These are phyloP conservation scores for Zea luxurians DNA, from an alignment of 176 grass and related monocot genomes.

Conservation along the genomic window DNA sequence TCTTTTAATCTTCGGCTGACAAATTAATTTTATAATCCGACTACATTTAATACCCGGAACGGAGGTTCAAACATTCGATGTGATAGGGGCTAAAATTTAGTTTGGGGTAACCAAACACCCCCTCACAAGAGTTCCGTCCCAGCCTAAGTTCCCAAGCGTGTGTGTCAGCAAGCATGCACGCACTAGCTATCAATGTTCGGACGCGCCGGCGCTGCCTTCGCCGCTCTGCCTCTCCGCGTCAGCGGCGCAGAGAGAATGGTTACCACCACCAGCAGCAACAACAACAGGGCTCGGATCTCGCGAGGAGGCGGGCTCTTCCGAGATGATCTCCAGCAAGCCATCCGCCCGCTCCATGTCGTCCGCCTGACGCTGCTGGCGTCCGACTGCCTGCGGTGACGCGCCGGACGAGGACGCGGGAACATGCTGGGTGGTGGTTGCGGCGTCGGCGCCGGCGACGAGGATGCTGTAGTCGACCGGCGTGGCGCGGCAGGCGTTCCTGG, in stretches of 20 bases:
- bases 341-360: background rate
- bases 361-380: background rate
- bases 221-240: conserved; percentile 19
- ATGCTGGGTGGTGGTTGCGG: background rate
- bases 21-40: too few species aligned
- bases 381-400: background rate
- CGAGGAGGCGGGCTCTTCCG: conserved; percentile 20
- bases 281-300: background rate
- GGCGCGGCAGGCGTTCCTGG: background rate
- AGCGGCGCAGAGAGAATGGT: background rate
- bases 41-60: too few species aligned
- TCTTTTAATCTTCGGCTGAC: too few species aligned
- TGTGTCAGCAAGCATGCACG: background rate
- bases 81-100: too few species aligned
- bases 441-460: background rate
- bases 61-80: too few species aligned
- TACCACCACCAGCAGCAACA: background rate
- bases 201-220: conserved; percentile 7
- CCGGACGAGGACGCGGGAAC: conserved; percentile 31
- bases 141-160: background rate
- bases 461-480: conserved; percentile 32
- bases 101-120: too few species aligned
- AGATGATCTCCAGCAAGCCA: conserved; percentile 25
- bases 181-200: conserved; percentile 16
- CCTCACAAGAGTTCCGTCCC: background rate